Percentiles rank a stretch among this genome's conserved stretches.
These are phyloP conservation scores for Powellomyces hirtus DNA, from an alignment of 192 early-diverging fungal genomes.

Conservation along the genomic window DNA sequence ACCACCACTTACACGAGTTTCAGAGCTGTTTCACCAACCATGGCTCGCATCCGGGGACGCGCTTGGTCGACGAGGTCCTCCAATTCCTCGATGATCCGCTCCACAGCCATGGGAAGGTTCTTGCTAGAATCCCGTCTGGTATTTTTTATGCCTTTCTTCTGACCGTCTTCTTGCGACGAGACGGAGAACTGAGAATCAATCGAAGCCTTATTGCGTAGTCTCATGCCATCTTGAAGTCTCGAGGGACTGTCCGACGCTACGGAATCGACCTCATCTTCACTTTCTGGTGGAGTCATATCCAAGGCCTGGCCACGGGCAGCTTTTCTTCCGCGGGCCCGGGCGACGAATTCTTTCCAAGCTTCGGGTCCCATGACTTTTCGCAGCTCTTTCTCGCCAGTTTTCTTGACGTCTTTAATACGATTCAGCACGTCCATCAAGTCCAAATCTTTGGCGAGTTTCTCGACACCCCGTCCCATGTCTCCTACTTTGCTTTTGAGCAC, in stretches of 20 bases:
- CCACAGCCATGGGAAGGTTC: constrained; percentile 16
- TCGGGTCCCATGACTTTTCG: constrained; percentile 17
- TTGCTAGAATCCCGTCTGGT: not conserved
- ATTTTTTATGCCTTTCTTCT: not conserved
- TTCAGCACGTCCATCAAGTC: constrained; percentile 14
- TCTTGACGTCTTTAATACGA: constrained; percentile 8
- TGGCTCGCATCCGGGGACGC: constrained; percentile 39
- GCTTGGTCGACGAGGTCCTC: constrained; percentile 65
- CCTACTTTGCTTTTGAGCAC: constrained; percentile 48
- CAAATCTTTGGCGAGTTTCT: constrained; percentile 50
- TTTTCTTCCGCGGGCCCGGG: constrained; percentile 3
- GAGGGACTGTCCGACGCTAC: constrained; percentile 4
- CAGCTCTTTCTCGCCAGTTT: constrained; percentile 16
- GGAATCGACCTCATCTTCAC: constrained; percentile 21
- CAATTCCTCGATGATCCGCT: constrained; percentile 36
- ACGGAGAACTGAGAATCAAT: not conserved
- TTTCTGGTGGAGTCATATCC: constrained; percentile 11
- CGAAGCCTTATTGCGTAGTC: constrained; percentile 6
- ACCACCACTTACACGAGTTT: constrained; percentile 38
- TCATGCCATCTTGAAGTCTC: not conserved
- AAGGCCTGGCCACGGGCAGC: not conserved
- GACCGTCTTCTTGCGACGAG: constrained; percentile 6
- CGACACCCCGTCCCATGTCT: constrained; percentile 48
- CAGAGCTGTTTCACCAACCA: constrained; percentile 39
- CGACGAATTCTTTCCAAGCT: constrained; percentile 26